Conservation (phyloP, 202 grass and related monocot species). For the Panicum hallii region DNA sequence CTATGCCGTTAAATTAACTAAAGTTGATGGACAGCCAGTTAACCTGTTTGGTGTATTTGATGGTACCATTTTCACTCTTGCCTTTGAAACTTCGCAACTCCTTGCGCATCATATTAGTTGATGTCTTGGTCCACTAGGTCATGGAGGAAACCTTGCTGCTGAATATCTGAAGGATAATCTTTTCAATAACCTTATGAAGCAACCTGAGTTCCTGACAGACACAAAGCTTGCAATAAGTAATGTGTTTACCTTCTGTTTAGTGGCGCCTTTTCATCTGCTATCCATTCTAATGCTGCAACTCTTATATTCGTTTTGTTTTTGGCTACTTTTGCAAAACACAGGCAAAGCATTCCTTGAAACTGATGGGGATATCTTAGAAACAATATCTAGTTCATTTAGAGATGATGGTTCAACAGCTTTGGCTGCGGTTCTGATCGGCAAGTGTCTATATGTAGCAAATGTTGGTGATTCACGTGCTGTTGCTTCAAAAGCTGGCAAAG, state of each 20-base stretch:
- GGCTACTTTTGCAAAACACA: constrained; percentile 53
- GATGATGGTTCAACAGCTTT: constrained; percentile 92
- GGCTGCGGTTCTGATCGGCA: constrained; percentile 66
- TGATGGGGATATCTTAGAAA: constrained; percentile 75
- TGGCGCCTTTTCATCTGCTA: constrained; percentile 12
- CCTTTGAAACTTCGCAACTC: constrained; percentile 35
- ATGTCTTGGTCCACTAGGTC: constrained; percentile 58
- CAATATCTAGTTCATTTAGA: constrained; percentile 61
- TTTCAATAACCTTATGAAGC: constrained; percentile 80
- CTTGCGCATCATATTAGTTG: constrained; percentile 19
- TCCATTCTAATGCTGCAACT: constrained; percentile 25
- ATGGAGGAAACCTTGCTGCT: constrained; percentile 80
- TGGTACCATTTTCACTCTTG: constrained; percentile 57
- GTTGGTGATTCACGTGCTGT: constrained; percentile 92
- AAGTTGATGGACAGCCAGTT: constrained; percentile 57
- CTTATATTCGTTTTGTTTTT: constrained; percentile 36
- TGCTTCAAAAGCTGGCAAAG: constrained; percentile 69
- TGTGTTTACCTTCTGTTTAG: constrained; percentile 39
- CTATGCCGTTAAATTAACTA: constrained; percentile 71
- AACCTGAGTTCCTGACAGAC: constrained; percentile 77
- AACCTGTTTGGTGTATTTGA: constrained; percentile 86
- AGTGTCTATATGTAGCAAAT: constrained; percentile 81
- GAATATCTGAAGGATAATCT: constrained; percentile 87
- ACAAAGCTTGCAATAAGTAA: constrained; percentile 87
- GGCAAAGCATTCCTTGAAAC: constrained; percentile 71